A percentile compares a stretch with the other conserved stretches of the same genome.
Evolutionary conservation across 2,329 filamentous ascomycete species (phyloP).

Genomic region (Pseudopithomyces maydicus): DNA sequence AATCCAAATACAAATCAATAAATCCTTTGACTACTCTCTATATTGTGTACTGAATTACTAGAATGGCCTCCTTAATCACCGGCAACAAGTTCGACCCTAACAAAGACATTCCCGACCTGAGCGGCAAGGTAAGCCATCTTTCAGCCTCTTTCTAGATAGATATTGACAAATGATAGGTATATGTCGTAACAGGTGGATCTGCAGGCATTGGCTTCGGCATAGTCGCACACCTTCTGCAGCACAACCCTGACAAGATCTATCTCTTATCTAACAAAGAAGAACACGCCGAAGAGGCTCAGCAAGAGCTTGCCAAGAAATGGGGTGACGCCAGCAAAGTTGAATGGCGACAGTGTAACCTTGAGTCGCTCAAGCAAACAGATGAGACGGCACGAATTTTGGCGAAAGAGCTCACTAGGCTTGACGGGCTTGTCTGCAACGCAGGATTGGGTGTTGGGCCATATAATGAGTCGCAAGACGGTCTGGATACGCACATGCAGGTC

Average conservation of each 20-base stretch:
- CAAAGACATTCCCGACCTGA: constrained; percentile 48
- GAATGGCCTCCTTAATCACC: constrained; percentile 8
- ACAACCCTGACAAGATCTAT: constrained; percentile 54
- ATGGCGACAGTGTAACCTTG: constrained; percentile 53
- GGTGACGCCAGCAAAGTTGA: constrained; percentile 54
- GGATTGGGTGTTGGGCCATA: constrained; percentile 57
- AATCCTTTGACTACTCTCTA: background rate
- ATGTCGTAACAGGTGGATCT: constrained; percentile 55
- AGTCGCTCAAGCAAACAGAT: constrained; percentile 53
- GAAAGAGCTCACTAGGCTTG: constrained; percentile 49
- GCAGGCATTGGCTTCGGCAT: constrained; percentile 60
- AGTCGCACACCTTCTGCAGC: constrained; percentile 58
- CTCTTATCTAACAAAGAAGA: constrained; percentile 57
- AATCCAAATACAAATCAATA: too few relatives aligned
- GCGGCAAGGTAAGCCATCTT: constrained; percentile 36
- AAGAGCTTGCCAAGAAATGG: constrained; percentile 46
- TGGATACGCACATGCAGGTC: constrained; percentile 58
- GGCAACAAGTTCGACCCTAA: constrained; percentile 48
- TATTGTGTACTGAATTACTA: background rate
- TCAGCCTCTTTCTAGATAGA: background rate
- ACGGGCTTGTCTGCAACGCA: constrained; percentile 56
- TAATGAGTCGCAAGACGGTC: constrained; percentile 55
- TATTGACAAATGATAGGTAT: constrained; percentile 38
- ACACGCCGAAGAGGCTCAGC: constrained; percentile 52
- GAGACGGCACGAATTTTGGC: constrained; percentile 51